Conservation (phyloP, 2,329 filamentous ascomycete genomes). For the Diaporthe sp. region DNA sequence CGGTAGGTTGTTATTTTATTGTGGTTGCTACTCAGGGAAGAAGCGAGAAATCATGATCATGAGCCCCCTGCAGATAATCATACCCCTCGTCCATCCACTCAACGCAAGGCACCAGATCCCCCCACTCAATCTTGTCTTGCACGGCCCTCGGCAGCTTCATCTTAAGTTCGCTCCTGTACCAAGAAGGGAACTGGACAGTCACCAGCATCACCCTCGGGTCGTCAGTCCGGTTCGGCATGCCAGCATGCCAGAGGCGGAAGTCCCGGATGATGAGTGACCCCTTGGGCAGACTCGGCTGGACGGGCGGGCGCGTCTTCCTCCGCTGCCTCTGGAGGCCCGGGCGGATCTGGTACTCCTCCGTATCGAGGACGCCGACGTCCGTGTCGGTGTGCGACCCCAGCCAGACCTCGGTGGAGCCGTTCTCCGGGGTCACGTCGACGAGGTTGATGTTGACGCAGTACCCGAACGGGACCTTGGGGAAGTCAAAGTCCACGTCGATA, state of each 20-base stretch:
- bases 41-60: slow-evolving; percentile 52
- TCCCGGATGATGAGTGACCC: slow-evolving; percentile 61
- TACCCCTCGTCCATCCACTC: slow-evolving; percentile 54
- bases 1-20: not conserved
- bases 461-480: slow-evolving; percentile 62
- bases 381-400: slow-evolving; percentile 60
- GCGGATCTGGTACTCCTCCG: slow-evolving; percentile 47
- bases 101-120: slow-evolving; percentile 50
- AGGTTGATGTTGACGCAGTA: slow-evolving; percentile 62
- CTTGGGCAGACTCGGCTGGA: slow-evolving; percentile 57
- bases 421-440: slow-evolving; percentile 57
- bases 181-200: slow-evolving; percentile 54
- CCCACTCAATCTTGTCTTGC: slow-evolving; percentile 51
- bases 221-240: slow-evolving; percentile 59
- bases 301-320: slow-evolving; percentile 49
- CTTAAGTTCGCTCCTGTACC: slow-evolving; percentile 52
- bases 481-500: slow-evolving; percentile 59
- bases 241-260: slow-evolving; percentile 63
- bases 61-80: slow-evolving; percentile 53
- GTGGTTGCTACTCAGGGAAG: slow-evolving; percentile 35
- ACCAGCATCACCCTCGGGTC: slow-evolving; percentile 60
- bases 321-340: slow-evolving; percentile 50
- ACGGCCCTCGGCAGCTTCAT: slow-evolving; percentile 50
- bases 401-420: slow-evolving; percentile 66
- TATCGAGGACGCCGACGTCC: slow-evolving; percentile 47